Evolutionary conservation across 2,329 filamentous ascomycete species (phyloP), one percentile per base, ranked within the genome.

Genomic region (Simplicillium sp.): DNA sequence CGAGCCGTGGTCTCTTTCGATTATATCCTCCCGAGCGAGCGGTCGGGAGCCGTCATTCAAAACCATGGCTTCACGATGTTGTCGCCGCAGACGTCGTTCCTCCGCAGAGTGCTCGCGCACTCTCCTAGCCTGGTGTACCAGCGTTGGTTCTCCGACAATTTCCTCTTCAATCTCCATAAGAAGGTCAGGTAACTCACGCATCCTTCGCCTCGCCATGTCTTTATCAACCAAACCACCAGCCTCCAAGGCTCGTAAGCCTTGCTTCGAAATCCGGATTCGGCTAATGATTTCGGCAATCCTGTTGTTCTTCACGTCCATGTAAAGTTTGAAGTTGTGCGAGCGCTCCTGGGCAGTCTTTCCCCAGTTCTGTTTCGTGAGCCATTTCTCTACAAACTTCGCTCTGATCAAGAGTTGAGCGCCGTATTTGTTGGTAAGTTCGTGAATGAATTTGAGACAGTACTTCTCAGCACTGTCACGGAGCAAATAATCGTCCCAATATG

Each of bases 61-160:
- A 15, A 96, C 88, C 76, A 96, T 89, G 4, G 87, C 88, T 64
- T 95, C 87, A 49, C 88, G 74, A 54, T 90, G 75, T 38, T 86
- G 74, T 48, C 88, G 74, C 44, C 87, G 70, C 45, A 89, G 68
- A 40, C 82, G 75, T 52, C 85, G 80, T 57, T 90, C 85, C 54
- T 80, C 80, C 7, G 62, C 67, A 44, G 68, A 78, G 55, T 77
- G 73, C 43, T 77, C 73, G 44, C 68, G 51, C 2, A 58, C 54
- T 29, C 62, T 52, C 28, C 58, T 51, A 6, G 50, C 43, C 16
- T 56, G 57, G 31, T 47, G 50, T 25, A 58, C 59, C 3, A 46
- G 41, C 8, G 47, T 37, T 28, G 49, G 50, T 8, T 54, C 51
- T 29, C 44, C 47, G 9, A 47, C 40, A 16, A 46, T 43, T 40